Evolutionary conservation across 768 basidiomycete species (phyloP), one percentile per base, ranked within the genome.

Genomic region (Boletus bicolor): DNA sequence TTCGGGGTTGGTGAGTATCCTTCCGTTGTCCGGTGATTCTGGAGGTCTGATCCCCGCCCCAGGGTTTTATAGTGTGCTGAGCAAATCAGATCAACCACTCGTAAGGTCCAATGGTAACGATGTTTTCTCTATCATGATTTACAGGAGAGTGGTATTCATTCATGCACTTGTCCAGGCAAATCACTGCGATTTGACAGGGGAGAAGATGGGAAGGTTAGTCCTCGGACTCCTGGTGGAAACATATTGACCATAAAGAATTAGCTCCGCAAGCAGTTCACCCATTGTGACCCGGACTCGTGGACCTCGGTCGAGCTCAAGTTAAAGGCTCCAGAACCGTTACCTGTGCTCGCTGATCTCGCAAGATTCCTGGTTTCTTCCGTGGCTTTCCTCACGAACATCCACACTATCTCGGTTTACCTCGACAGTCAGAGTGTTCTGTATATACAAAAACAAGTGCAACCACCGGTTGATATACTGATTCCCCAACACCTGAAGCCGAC

Each of bases 51-150:
- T 26, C 3, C 8, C 7, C 19, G 37, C 1, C 14, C 4, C 21
- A 63, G 61, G 62, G 9, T 63, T 63, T 51, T 63, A 63, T 46
- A 55, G 62, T 12, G 61, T 55, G 11, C 39, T 63, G 28, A 63
- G 61, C 15, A 64, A 55, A 47, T 52, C 62, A 24, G 51, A 63
- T 41, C 38, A n/a, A 42, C 61, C 61, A 14, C 32, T 60, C 7
- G 57, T 63, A 10, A 53, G 0, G n/a, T 63, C 61, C 7, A 14
- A 38, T n/a, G 57, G 61, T 63, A 50, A 49, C 19, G 0, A 11
- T 10, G 7, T 8, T 2, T 24, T 45, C 7, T 21, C 39, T n/a
- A 24, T 41, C 9, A 9, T 21, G 15, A 12, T 39, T 7, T 42
- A 21, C 19, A 19, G 17, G 7, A 21, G 5, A 28, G 6, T 5